A percentile compares a stretch with the other conserved stretches of the same genome.
Evolutionary conservation across 495 filamentous ascomycete genomes (phyloP).

Genomic region (Aspergillus indologenus): DNA sequence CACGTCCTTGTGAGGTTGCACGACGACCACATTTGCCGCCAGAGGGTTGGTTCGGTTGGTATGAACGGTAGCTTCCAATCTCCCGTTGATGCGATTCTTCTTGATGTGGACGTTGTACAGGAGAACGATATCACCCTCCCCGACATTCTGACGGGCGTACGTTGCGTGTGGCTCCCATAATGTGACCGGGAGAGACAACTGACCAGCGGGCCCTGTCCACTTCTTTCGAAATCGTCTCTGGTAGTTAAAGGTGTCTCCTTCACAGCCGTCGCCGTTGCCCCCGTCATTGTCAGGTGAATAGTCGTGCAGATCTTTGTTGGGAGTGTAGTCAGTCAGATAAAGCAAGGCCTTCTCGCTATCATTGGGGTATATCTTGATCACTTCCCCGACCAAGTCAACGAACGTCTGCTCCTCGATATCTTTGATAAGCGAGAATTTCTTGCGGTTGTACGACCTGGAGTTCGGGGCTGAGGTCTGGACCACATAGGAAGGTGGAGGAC

Average conservation of each 20-base stretch:
- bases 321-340: conserved; percentile 86
- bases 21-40: conserved; percentile 51
- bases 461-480: conserved; percentile 15
- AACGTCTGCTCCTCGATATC: conserved; percentile 56
- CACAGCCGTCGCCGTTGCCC: conserved; percentile 23
- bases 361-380: conserved; percentile 61
- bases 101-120: conserved; percentile 75
- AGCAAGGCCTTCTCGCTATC: conserved; percentile 53
- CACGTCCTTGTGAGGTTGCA: conserved; percentile 42
- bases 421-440: conserved; percentile 64
- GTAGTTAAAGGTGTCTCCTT: conserved; percentile 53
- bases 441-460: conserved; percentile 12
- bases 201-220: conserved; percentile 81
- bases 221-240: conserved; percentile 27
- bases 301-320: conserved; percentile 58
- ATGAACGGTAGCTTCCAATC: conserved; percentile 71
- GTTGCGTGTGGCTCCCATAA: conserved; percentile 67
- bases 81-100: conserved; percentile 36
- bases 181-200: conserved; percentile 67
- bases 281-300: conserved; percentile 45
- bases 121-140: conserved; percentile 56
- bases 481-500: conserved; percentile 4
- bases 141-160: conserved; percentile 53
- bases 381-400: conserved; percentile 72
- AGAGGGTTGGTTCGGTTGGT: conserved; percentile 52